These are phyloP conservation scores for Cajanus cajan DNA, from an alignment of 306 rosid genomes.

Conservation along the genomic window DNA sequence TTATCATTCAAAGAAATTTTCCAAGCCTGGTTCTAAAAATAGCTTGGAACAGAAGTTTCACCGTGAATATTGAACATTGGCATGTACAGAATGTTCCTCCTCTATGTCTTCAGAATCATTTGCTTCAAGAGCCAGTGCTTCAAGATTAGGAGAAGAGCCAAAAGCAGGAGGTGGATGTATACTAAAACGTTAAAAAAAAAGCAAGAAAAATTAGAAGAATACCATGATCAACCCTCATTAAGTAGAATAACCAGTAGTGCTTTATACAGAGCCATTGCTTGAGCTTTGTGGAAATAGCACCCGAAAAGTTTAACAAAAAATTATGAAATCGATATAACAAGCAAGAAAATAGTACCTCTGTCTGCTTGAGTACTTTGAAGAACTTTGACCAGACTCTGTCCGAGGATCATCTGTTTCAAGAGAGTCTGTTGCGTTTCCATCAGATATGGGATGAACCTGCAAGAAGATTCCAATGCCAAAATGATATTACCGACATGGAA, in stretches of 20 bases:
- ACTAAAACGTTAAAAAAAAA: conserved; percentile 39
- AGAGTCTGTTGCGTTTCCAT: conserved; percentile 52
- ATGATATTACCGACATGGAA: not conserved
- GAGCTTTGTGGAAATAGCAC: conserved; percentile 22
- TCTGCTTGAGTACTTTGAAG: conserved; percentile 52
- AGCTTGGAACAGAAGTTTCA: conserved; percentile 37
- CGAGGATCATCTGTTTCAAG: conserved; percentile 43
- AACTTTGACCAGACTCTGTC: conserved; percentile 53
- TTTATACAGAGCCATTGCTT: not conserved
- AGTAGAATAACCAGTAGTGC: not conserved
- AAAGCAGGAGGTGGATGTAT: conserved; percentile 98
- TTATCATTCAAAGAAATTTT: conserved; percentile 3
- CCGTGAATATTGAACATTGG: conserved; percentile 53
- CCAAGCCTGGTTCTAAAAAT: conserved; percentile 3
- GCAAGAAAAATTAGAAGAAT: conserved; percentile 27
- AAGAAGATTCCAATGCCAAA: conserved; percentile 34
- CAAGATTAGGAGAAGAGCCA: conserved; percentile 98
- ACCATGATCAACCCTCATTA: not conserved
- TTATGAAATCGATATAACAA: conserved; percentile 12
- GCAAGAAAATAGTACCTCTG: conserved; percentile 51
- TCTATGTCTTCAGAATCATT: conserved; percentile 48
- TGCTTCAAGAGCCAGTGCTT: conserved; percentile 87
- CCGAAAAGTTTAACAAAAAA: not conserved
- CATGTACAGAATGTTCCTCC: conserved; percentile 71
- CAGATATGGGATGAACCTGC: conserved; percentile 75